Evolutionary conservation across 2,329 filamentous ascomycete species (phyloP).

Genomic region (Tolypocladium guangdongense): DNA sequence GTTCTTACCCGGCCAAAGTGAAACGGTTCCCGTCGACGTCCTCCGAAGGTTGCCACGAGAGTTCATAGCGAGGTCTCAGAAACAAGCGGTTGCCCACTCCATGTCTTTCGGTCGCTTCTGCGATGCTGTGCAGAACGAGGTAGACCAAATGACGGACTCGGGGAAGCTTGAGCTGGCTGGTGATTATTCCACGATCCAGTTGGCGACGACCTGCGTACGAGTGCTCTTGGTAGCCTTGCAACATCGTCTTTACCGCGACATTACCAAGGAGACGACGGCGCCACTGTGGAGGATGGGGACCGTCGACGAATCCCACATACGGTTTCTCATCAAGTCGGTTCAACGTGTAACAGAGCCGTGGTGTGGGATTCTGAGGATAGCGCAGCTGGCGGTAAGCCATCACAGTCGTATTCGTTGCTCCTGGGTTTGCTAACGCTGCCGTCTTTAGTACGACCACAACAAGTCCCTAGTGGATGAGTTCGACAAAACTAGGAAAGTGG

Average conservation of each 20-base stretch:
- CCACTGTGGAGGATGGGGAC: conserved; percentile 22
- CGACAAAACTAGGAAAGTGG: conserved; percentile 17
- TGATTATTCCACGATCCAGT: conserved; percentile 20
- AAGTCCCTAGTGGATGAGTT: conserved; percentile 19
- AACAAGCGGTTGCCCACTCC: conserved; percentile 27
- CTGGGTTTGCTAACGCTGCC: conserved; percentile 1
- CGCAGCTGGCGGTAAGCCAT: conserved; percentile 15
- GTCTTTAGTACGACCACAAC: conserved; percentile 16
- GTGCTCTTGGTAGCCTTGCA: conserved; percentile 25
- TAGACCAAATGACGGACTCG: conserved; percentile 13
- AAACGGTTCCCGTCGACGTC: conserved; percentile 20
- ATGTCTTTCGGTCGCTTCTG: conserved; percentile 25
- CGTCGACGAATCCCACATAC: conserved; percentile 20
- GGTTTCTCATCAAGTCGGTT: conserved; percentile 20
- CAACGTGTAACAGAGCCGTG: conserved; percentile 23
- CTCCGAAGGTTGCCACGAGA: conserved; percentile 22
- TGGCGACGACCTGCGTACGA: conserved; percentile 17
- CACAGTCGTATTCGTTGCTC: too few relatives aligned
- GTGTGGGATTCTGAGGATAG: conserved; percentile 15
- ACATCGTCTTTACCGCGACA: conserved; percentile 22
- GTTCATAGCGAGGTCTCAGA: conserved; percentile 24
- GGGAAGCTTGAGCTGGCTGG: conserved; percentile 16
- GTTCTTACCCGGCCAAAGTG: conserved; percentile 23
- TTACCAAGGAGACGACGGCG: conserved; percentile 24
- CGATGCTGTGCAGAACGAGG: conserved; percentile 19